Conservation (phyloP, 2,329 filamentous ascomycete species). For the Blastomyces emzantsi region DNA sequence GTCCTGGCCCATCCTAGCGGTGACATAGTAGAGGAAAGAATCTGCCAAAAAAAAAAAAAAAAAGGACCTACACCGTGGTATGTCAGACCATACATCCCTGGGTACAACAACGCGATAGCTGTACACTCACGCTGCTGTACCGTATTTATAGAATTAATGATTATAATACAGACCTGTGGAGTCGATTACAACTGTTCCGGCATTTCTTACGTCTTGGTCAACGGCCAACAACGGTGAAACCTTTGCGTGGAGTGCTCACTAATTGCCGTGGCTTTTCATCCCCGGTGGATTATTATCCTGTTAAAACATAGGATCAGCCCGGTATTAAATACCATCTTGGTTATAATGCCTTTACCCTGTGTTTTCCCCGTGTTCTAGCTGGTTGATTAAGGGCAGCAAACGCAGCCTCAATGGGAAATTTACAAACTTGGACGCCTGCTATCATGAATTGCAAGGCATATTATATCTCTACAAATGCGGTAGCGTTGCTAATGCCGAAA, state of each 20-base stretch:
- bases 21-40: not conserved
- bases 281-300: not conserved
- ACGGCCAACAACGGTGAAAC: not conserved
- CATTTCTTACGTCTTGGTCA: slow-evolving; percentile 3
- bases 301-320: not conserved
- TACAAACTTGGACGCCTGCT: not conserved
- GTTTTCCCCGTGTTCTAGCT: not conserved
- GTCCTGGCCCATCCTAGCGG: not conserved
- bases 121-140: not conserved
- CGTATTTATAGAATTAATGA: not conserved
- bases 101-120: not conserved
- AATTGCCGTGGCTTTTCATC: not conserved
- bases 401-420: not conserved
- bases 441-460: not conserved
- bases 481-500: not conserved
- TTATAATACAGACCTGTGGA: not conserved
- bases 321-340: not conserved
- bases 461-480: not conserved
- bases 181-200: not conserved
- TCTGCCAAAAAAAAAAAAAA: no score
- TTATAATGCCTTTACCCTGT: not conserved
- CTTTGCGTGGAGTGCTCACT: not conserved
- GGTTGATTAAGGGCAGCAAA: not conserved
- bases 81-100: not conserved
- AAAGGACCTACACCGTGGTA: not conserved